Evolutionary conservation across 164 flowering plant genomes (phyloP).

Genomic region (Aristolochia californica): DNA sequence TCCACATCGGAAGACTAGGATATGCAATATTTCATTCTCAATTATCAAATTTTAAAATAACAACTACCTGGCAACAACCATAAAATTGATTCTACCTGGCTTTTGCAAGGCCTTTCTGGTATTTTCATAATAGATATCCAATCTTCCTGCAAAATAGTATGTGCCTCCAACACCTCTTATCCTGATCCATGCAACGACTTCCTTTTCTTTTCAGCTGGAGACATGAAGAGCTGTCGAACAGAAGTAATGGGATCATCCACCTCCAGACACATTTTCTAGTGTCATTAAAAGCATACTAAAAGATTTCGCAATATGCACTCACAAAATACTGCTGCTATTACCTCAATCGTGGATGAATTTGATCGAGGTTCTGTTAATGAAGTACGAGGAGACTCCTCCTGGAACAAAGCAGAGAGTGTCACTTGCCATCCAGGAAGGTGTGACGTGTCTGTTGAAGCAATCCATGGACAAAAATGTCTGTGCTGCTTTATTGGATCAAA

Average conservation of each 20-base stretch:
- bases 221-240: constrained; percentile 51
- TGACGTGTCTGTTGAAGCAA: constrained; percentile 35
- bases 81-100: not conserved
- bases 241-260: constrained; percentile 73
- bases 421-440: constrained; percentile 68
- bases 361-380: constrained; percentile 21
- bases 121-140: too few relatives aligned
- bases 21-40: too few relatives aligned
- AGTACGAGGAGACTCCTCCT: constrained; percentile 24
- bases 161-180: constrained; percentile 1
- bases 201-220: constrained; percentile 46
- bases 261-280: constrained; percentile 25
- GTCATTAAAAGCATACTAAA: not conserved
- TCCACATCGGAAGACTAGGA: too few relatives aligned
- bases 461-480: constrained; percentile 93
- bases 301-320: not conserved
- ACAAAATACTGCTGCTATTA: constrained; percentile 7
- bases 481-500: constrained; percentile 90
- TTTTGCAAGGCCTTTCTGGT: too few relatives aligned
- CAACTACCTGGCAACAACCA: not conserved
- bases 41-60: not conserved
- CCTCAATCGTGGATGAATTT: constrained; percentile 47
- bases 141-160: too few relatives aligned
- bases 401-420: constrained; percentile 52
- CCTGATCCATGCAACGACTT: constrained; percentile 19